Evolutionary conservation across 1,139 yeast species (phyloP), one percentile per base, ranked within the genome.

Genomic region (Debaryomyces singareniensis): DNA sequence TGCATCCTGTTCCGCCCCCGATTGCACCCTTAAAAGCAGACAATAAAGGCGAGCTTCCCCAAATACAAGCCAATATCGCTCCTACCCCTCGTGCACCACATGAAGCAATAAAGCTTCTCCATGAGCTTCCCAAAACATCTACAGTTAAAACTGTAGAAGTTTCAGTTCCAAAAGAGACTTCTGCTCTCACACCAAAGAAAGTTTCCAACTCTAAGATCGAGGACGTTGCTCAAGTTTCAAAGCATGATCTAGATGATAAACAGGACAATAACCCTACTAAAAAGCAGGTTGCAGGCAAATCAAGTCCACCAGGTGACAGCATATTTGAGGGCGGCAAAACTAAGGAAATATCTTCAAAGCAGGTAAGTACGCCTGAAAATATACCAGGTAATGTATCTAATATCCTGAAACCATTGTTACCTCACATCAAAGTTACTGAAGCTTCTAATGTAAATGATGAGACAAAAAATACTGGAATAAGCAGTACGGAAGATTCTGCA

Each of bases 241-340:
- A 64, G 35, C 62, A 58, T 27, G 69, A 63, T 29, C 53, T 63
- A 34, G 70, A 64, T 5, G 67, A 61, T 15, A 62, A 60, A 39
- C 34, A 39, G 20, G 63, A 58, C 25, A 36, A 44, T 13, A 41
- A 18, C 21, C 21, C 21, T 7, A 7, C 21, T 7, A 18, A 18
- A 18, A 18, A 18, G n/a, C 21, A 18, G 21, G n/a, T 7, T n/a
- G n/a, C 21, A 18, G n/a, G n/a, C 7, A 18, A 18, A n/a, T 18
- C 9, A n/a, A 18, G 9, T 18, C 21, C 7, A 7, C n/a, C 21
- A 7, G n/a, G n/a, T 7, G 21, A 18, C 21, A n/a, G n/a, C n/a
- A n/a, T n/a, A n/a, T n/a, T n/a, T n/a, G n/a, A n/a, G n/a, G n/a
- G n/a, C n/a, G n/a, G n/a, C n/a, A n/a, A n/a, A n/a, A n/a, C n/a